Evolutionary conservation across 2,329 filamentous ascomycete genomes (phyloP).

Genomic region (Pseudogymnoascus sp.): DNA sequence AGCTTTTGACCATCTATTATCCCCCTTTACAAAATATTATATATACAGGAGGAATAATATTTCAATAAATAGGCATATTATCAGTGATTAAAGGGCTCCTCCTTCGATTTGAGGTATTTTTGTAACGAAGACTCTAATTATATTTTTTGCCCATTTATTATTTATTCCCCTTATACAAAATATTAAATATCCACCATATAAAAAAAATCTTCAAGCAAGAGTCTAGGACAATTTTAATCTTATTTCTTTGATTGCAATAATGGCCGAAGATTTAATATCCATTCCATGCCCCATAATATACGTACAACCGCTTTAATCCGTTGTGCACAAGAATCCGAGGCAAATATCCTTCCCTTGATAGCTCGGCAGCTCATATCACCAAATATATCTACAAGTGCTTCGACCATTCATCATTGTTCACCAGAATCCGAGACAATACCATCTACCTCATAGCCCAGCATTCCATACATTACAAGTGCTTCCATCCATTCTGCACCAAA

Average conservation of each 20-base stretch:
- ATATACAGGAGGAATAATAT: background rate
- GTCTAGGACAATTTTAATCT: background rate
- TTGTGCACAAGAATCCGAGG: conserved; percentile 1
- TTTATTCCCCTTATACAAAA: background rate
- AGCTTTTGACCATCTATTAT: background rate
- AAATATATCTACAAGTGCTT: conserved; percentile 29
- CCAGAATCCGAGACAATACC: background rate
- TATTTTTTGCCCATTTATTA: background rate
- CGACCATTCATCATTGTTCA: background rate
- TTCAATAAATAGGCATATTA: background rate
- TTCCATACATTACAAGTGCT: conserved; percentile 29
- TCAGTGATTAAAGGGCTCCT: background rate
- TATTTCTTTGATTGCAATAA: background rate
- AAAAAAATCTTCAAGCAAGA: background rate
- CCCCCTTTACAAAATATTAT: background rate
- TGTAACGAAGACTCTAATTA: background rate
- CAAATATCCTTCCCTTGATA: background rate
- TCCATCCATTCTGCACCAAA: conserved; percentile 48
- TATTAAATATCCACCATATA: background rate
- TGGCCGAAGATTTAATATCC: background rate
- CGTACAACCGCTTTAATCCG: conserved; percentile 29
- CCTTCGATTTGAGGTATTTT: background rate
- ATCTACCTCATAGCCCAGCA: background rate
- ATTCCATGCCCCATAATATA: background rate
- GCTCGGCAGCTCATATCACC: background rate